phyloP scores from a whole-genome alignment of 768 basidiomycete species.

The Lactarius vividus region DNA sequence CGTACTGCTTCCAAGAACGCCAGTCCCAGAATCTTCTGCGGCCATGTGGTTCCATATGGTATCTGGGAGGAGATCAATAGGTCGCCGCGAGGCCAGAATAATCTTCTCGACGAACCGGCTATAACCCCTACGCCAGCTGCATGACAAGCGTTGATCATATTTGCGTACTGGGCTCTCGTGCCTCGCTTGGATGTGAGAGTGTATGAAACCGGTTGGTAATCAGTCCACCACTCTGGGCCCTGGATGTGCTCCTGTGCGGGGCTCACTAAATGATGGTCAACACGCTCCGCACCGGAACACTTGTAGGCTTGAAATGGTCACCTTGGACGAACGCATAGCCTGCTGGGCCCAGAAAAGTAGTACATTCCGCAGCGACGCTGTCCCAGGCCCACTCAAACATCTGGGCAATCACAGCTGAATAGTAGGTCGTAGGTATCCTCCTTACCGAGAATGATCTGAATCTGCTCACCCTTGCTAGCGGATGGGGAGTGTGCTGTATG shows the following conservation, averaged over 20 bases:
- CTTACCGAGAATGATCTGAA: no score
- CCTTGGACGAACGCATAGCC: slow-evolving; percentile 68
- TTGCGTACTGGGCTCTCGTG: slow-evolving; percentile 48
- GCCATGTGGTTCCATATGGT: slow-evolving; percentile 70
- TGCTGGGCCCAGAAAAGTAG: slow-evolving; percentile 60
- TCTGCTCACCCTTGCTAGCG: background rate
- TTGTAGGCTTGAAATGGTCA: slow-evolving; percentile 9
- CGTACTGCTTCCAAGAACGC: slow-evolving; percentile 21
- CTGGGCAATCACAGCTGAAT: slow-evolving; percentile 53
- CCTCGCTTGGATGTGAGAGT: slow-evolving; percentile 65
- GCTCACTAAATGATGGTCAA: slow-evolving; percentile 34
- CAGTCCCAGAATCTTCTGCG: slow-evolving; percentile 45
- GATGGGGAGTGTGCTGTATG: background rate
- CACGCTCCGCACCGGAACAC: background rate
- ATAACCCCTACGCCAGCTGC: slow-evolving; percentile 41
- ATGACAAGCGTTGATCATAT: slow-evolving; percentile 42
- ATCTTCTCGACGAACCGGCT: slow-evolving; percentile 32
- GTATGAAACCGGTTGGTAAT: slow-evolving; percentile 69
- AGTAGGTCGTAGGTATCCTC: background rate
- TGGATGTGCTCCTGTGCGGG: slow-evolving; percentile 57
- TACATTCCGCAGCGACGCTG: slow-evolving; percentile 61
- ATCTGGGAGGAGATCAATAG: slow-evolving; percentile 31
- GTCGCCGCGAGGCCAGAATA: slow-evolving; percentile 32
- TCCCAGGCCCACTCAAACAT: slow-evolving; percentile 66
- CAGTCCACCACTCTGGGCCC: slow-evolving; percentile 70